Conservation (phyloP, 2,329 filamentous ascomycete genomes). For the Curvularia hawaiiensis region DNA sequence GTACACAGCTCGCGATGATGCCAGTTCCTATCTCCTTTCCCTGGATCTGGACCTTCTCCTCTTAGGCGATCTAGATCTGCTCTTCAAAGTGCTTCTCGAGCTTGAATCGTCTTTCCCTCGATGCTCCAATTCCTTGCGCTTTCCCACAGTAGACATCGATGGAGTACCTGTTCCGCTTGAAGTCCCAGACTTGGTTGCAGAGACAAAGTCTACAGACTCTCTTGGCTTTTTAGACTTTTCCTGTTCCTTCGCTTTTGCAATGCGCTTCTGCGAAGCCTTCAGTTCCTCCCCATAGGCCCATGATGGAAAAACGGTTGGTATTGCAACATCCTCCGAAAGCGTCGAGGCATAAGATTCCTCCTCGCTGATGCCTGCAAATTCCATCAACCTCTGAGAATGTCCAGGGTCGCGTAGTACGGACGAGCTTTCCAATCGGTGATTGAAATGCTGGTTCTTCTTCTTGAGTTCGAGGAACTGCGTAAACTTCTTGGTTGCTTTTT, state of each 20-base stretch:
- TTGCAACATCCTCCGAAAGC: conserved; percentile 45
- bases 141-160: conserved; percentile 25
- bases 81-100: conserved; percentile 24
- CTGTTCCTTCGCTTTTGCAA: conserved; percentile 41
- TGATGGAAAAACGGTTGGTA: conserved; percentile 49
- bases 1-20: neutral
- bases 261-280: conserved; percentile 47
- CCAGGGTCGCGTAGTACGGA: conserved; percentile 73
- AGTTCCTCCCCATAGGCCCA: conserved; percentile 53
- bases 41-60: conserved; percentile 34
- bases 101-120: conserved; percentile 29
- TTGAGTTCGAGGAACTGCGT: conserved; percentile 78
- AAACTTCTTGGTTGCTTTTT: conserved; percentile 67
- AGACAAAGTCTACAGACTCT: conserved; percentile 43
- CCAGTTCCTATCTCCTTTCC: conserved; percentile 18
- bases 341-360: conserved; percentile 71
- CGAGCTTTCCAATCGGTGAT: conserved; percentile 71
- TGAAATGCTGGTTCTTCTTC: conserved; percentile 77
- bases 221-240: conserved; percentile 35
- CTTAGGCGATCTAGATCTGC: conserved; percentile 40
- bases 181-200: conserved; percentile 31
- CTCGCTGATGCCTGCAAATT: conserved; percentile 65
- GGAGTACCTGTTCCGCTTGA: conserved; percentile 33
- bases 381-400: conserved; percentile 73
- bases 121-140: conserved; percentile 41